Evolutionary conservation across 768 basidiomycete genomes (phyloP), one percentile per base, ranked within the genome.

Genomic region (Tylopilus subfusipes): DNA sequence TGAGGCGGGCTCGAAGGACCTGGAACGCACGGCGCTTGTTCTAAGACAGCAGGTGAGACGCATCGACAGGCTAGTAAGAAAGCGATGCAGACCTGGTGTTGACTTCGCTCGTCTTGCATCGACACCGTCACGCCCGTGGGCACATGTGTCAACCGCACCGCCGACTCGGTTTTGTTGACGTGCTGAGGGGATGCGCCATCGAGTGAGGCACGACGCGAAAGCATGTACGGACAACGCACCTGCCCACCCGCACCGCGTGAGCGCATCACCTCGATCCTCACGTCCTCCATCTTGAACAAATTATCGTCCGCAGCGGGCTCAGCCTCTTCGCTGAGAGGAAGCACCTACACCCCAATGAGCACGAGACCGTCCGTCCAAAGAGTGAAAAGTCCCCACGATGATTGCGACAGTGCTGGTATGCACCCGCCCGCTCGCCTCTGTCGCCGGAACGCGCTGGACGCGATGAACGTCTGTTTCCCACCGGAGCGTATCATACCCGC

Each of bases 131-230:
- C 86, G 0, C 96, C 94, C 4, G 93, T 90, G 1, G 97, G 96
- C 14, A 89, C 73, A 63, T 99, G 97, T 0, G 93, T 96, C 42
- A 98, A 71, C 1, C 97, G 86, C 21, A 99, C 94, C 3, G 97
- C 96, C 3, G 96, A 98, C 72, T 99, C 97, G 0, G 97, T 98
- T 78, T 88, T 92, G 74, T 99, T 99, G 64, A 98, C 97, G 72
- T 98, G 96, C 88, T 98, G 55, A 5, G 13, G n/a, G 29, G 42
- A 1, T n/a, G n/a, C 12, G 7, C 3, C 21, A 40, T 34, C 12
- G 19, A 33, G 34, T 29, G 34, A 44, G 33, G 50, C 19, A n/a
- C 12, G 22, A 14, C 22, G 21, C 40, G 33, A 7, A 21, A 19
- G 22, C 12, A 19, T 2, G 10, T 13, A 33, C 25, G 10, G 21